Evolutionary conservation across 2,329 filamentous ascomycete species (phyloP).

Genomic region (Apiospora phragmitis): DNA sequence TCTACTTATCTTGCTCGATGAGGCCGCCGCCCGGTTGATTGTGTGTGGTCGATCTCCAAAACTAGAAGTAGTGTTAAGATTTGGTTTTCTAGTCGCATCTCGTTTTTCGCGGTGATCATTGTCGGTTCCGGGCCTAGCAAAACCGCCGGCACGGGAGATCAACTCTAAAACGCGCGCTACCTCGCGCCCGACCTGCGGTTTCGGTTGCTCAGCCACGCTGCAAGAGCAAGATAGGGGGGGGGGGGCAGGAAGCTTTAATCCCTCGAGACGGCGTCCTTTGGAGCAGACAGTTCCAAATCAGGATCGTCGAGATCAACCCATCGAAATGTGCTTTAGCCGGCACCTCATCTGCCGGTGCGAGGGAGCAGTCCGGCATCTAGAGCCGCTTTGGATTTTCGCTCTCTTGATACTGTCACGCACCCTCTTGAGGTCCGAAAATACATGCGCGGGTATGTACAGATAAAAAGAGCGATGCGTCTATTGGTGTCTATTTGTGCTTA

Average conservation of each 20-base stretch:
- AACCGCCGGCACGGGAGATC: background rate
- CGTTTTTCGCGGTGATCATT: background rate
- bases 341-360: background rate
- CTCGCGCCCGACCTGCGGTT: background rate
- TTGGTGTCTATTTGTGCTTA: background rate
- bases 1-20: background rate
- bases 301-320: background rate
- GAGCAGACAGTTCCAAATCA: background rate
- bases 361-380: background rate
- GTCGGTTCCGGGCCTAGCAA: background rate
- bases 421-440: background rate
- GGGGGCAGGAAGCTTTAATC: background rate
- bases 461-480: too few relatives aligned
- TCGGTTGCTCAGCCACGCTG: background rate
- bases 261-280: background rate
- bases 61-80: background rate
- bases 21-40: background rate
- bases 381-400: background rate
- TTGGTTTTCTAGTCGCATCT: background rate
- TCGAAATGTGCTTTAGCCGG: background rate
- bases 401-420: background rate
- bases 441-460: too few relatives aligned
- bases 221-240: background rate
- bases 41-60: background rate
- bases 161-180: background rate